phyloP scores from a whole-genome alignment of 345 rosid genomes.

The Garcia nutans region DNA sequence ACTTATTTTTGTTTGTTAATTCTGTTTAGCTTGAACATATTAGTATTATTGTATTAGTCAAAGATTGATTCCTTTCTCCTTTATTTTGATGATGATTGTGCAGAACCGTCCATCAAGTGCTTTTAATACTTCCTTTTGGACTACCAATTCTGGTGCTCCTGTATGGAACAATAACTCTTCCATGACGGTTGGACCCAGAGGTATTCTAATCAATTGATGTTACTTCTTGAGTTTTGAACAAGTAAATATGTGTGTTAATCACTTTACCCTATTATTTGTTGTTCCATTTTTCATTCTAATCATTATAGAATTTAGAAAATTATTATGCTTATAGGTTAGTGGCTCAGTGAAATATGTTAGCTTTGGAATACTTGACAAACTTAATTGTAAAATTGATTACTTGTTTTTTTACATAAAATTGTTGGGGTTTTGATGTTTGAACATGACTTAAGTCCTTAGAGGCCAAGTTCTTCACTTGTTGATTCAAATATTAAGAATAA shows the following conservation, averaged over 20 bases:
- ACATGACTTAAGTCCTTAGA: not conserved
- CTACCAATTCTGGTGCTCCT: conserved; percentile 22
- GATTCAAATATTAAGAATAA: not conserved
- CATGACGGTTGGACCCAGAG: conserved; percentile 77
- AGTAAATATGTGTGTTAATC: not conserved
- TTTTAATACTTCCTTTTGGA: conserved; percentile 15
- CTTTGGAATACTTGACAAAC: too few relatives aligned
- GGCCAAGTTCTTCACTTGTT: not conserved
- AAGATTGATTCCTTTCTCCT: not conserved
- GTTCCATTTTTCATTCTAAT: not conserved
- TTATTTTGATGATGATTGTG: conserved; percentile 12
- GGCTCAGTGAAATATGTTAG: too few relatives aligned
- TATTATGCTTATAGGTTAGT: not conserved
- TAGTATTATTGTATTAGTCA: not conserved
- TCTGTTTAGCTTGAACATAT: not conserved
- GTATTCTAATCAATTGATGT: conserved; percentile 26
- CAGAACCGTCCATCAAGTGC: conserved; percentile 36
- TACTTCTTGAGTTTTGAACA: not conserved
- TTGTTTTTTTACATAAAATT: too few relatives aligned
- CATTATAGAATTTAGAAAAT: not conserved
- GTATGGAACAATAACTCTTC: conserved; percentile 30
- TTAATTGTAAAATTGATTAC: not conserved
- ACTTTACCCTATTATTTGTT: not conserved
- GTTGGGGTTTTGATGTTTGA: too few relatives aligned
- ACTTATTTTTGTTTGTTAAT: not conserved